These are phyloP conservation scores for Phytophthora litchii DNA, from an alignment of 352 stramenopile species.

Conservation along the genomic window DNA sequence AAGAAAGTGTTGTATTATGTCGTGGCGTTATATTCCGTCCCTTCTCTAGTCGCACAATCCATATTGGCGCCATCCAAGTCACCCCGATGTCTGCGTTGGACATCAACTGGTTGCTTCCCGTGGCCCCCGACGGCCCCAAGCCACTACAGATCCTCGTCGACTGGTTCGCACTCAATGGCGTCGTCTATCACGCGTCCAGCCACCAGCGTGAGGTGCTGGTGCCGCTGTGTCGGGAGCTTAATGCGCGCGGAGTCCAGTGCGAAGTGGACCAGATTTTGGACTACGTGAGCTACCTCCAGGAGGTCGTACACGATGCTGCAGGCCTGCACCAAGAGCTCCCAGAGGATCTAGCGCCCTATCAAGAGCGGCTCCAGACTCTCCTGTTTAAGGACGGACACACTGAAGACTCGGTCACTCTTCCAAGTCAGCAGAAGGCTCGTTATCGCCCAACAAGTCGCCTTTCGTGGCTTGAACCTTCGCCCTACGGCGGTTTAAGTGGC, in stretches of 20 bases:
- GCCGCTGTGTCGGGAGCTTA: constrained; percentile 27
- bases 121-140: constrained; percentile 14
- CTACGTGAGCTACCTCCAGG: constrained; percentile 28
- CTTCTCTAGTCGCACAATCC: constrained; percentile 13
- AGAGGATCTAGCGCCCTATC: constrained; percentile 12
- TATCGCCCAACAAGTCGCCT: constrained; percentile 14
- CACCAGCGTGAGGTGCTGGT: constrained; percentile 27
- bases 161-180: constrained; percentile 30
- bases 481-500: constrained; percentile 21
- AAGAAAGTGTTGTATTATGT: no score
- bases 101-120: constrained; percentile 26
- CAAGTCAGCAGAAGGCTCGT: constrained; percentile 3
- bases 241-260: constrained; percentile 23
- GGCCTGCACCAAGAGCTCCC: constrained; percentile 6
- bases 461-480: constrained; percentile 30
- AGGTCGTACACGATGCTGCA: constrained; percentile 21
- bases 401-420: not conserved
- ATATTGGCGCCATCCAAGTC: constrained; percentile 7
- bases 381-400: constrained; percentile 20
- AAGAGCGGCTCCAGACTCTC: constrained; percentile 15
- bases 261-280: constrained; percentile 28
- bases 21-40: constrained; percentile 10
- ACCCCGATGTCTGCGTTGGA: constrained; percentile 17
- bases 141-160: constrained; percentile 30
- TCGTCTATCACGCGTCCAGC: constrained; percentile 32